Base-by-base conservation (phyloP, 2,329 filamentous ascomycete genomes). In the Aureobasidium leucospermi region DNA sequence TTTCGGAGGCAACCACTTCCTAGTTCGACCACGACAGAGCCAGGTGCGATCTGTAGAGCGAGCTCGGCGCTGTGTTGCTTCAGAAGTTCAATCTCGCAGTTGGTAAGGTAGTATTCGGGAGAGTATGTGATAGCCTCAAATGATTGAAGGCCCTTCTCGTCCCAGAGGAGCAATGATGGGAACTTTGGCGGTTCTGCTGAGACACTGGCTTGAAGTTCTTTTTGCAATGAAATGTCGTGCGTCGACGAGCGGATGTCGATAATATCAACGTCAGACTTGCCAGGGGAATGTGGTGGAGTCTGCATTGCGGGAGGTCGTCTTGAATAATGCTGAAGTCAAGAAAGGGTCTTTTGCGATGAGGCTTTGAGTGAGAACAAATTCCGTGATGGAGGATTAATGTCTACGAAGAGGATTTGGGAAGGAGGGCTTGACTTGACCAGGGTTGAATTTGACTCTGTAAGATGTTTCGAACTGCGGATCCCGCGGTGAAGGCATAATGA, bases 1-100 rank as follows among this genome's bases (percentile, higher is more conserved):
- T 57, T 57, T 28, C 53, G 16, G 32, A 57, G 53, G 31, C 43
- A 38, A 15, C 53, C 43, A 23, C 53, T 46, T 23, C 52, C 52
- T 6, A 56, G 41, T 23, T 56, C 52, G 16, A 56, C 3, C 7
- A 56, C 11, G 13, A 56, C 19, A 4, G 52, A 45, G 29, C 29
- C 16, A 7, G 41, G 52, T 6, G 29, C 16, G 2, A 56, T 56
- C 4, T 45, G 28, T 15, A 9, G 5, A 11, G 53, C 53, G 9
- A 57, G 23, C 2, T 46, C 42, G 15, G 29, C n/a, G 43, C 42
- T 39, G 34, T 57, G 42, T 31, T 57, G 16, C 34, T 39, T 47
- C 43, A 57, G 19, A 3, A 57, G 32, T 9, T 47, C 31, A 3
- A 57, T 57, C 9, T 57, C 53, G 32, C 53, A 57, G 3, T 47